These are phyloP conservation scores for Aspergillus thermomutatus DNA, from an alignment of 2,329 filamentous ascomycete genomes.

Conservation along the genomic window DNA sequence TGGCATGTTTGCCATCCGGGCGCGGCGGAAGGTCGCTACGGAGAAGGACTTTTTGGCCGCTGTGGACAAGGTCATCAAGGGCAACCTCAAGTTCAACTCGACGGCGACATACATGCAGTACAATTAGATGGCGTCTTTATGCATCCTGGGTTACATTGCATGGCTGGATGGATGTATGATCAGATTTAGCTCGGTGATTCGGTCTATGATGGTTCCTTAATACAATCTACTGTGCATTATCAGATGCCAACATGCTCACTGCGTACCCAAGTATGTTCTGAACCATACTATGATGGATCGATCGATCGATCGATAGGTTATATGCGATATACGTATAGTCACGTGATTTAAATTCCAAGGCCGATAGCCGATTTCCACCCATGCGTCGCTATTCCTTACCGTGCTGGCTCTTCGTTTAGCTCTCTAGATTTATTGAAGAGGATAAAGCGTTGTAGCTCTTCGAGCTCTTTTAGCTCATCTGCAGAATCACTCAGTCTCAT, in stretches of 20 bases:
- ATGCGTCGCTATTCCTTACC: too few species aligned
- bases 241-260: neutral
- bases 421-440: neutral
- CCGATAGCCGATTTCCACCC: neutral
- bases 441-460: neutral
- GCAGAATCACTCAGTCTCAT: neutral
- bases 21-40: constrained; percentile 91
- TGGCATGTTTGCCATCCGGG: constrained; percentile 96
- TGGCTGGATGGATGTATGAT: constrained; percentile 34
- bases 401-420: neutral
- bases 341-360: neutral
- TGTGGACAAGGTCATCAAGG: constrained; percentile 99
- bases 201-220: constrained; percentile 16
- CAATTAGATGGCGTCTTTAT: constrained; percentile 62
- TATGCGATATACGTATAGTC: neutral
- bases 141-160: constrained; percentile 24
- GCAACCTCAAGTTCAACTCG: constrained; percentile 98
- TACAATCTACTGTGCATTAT: neutral
- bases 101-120: constrained; percentile 99
- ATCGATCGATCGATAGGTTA: too few species aligned
- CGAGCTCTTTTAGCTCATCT: neutral
- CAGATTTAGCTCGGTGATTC: constrained; percentile 26
- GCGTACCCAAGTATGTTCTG: neutral
- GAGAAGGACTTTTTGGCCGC: constrained; percentile 98
- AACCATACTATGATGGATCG: too few species aligned